Base-by-base conservation (phyloP, 2,329 filamentous ascomycete species). In the Trichophyton rubrum region DNA sequence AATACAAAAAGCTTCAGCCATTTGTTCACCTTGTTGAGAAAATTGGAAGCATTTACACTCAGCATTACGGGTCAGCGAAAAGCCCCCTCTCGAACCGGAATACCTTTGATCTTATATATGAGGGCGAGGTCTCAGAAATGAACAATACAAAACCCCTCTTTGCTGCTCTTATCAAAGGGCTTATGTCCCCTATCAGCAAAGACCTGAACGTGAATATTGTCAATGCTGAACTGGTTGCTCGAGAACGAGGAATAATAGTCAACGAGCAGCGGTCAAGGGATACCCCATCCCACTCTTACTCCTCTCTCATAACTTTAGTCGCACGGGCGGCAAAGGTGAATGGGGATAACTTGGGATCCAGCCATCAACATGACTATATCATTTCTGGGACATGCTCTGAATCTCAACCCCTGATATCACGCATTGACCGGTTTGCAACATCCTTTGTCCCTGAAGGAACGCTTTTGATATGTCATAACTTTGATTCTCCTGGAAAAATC, bases 401-500 rank as follows among this genome's bases (percentile, higher is more conserved):
- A 43, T 68, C 68, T 13, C 67, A 67, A 11, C 69, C 69, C 8
- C 87, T 84, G 71, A 91, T 93, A 67, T 86, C 83, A 30, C 82
- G 87, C 27, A 75, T 93, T 7, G 88, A 85, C 67, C 81, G 85
- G 0, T 93, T 92, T 75, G 82, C 81, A 43, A 87, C 87, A 0
- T 84, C 83, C 3, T 92, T 93, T 65, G 79, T 82, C 9, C 88
- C 88, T 0, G 81, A 87, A 62, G 88, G 88, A 0, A 89, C 83
- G 0, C 71, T 92, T 62, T 77, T 91, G n/a, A 86, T 92, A 62
- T 82, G 89, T 67, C 82, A 89, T 68, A 92, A 92, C 74, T 90
- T 88, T 67, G 88, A 93, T 68, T 81, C 85, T 64, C 87, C 87
- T 0, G 89, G 89, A 9, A 91, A 90, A 77, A 92, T 93, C 70